Evolutionary conservation across 2,329 filamentous ascomycete species (phyloP).

Genomic region (Diaporthe helianthi): DNA sequence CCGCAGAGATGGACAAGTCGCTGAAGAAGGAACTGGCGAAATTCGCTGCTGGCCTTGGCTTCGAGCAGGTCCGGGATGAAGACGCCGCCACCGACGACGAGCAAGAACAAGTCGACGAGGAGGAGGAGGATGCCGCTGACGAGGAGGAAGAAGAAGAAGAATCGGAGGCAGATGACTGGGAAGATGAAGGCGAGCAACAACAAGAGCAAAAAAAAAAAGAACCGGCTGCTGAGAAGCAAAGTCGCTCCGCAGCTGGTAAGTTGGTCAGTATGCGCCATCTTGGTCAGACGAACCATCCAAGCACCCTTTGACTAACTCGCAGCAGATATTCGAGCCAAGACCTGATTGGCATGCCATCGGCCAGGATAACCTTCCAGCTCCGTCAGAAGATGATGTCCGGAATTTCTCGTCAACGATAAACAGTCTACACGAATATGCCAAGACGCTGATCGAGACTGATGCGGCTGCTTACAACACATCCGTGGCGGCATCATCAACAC

Average conservation of each 20-base stretch:
- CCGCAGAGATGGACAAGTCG: conserved; percentile 38
- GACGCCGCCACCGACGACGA: conserved; percentile 49
- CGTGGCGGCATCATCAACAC: conserved; percentile 80
- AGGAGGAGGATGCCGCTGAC: conserved; percentile 42
- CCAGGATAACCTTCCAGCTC: conserved; percentile 51
- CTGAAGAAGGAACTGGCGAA: conserved; percentile 58
- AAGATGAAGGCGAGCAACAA: conserved; percentile 44
- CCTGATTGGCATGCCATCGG: conserved; percentile 63
- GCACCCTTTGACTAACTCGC: conserved; percentile 35
- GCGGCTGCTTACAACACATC: conserved; percentile 77
- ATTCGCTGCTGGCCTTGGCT: conserved; percentile 59
- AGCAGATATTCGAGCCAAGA: conserved; percentile 62
- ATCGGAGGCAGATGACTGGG: conserved; percentile 45
- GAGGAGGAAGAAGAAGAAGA: conserved; percentile 38
- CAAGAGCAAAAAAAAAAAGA: conserved; percentile 42
- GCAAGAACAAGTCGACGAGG: conserved; percentile 40
- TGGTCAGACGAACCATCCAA: conserved; percentile 1
- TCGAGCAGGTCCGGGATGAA: conserved; percentile 50
- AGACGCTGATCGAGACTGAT: conserved; percentile 78
- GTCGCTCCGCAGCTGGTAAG: conserved; percentile 40
- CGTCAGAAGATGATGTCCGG: conserved; percentile 53
- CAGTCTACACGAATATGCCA: conserved; percentile 72
- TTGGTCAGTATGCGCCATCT: conserved; percentile 51
- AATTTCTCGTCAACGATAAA: conserved; percentile 54
- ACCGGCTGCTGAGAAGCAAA: conserved; percentile 40